Base-by-base conservation (phyloP, 306 rosid species). In the Dryas drummondii region DNA sequence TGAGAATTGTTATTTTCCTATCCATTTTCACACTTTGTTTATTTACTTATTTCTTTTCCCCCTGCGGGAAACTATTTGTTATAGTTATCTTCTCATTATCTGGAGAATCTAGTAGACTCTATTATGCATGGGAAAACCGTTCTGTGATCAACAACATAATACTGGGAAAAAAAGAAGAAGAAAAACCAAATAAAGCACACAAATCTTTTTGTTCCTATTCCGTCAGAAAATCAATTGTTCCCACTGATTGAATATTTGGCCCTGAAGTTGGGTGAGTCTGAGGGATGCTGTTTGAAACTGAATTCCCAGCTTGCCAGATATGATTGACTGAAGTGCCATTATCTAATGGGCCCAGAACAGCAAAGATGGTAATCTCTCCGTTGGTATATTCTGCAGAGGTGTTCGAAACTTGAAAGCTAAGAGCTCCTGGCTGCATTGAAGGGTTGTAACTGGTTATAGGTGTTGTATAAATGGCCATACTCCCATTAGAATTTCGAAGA, bases 341-440 rank as follows among this genome's bases (percentile, higher is more conserved):
- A 14, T 65, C 53, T n/a, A 81, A 59, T 47, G 80, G 73, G 4
- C 84, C 80, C 14, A 80, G 60, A 46, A 75, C 62, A 54, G 68
- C 80, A 40, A 80, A 75, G 59, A 80, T 74, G 14, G 72, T 70
- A 67, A 74, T 78, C 56, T 74, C 64, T 50, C 19, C 14, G 10
- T 74, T 57, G 66, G 78, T 47, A 78, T 78, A 70, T 49, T 61
- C 57, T 19, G 73, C 75, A 2, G 83, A 79, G 19, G 66, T 46
- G 63, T 66, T 79, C 13, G 83, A 75, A 67, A 68, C 76, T 40
- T n/a, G 63, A 46, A 58, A 58, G 68, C 83, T 69, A 19, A 82
- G 59, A 53, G 79, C 27, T 60, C 60, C 60, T 12, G 76, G 72
- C 42, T 76, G 46, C 83, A 76, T 61, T 40, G 76, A 71, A 12